Evolutionary conservation across 257 asterid genomes (phyloP), one percentile per base, ranked within the genome.

Genomic region (Solanum okadae): DNA sequence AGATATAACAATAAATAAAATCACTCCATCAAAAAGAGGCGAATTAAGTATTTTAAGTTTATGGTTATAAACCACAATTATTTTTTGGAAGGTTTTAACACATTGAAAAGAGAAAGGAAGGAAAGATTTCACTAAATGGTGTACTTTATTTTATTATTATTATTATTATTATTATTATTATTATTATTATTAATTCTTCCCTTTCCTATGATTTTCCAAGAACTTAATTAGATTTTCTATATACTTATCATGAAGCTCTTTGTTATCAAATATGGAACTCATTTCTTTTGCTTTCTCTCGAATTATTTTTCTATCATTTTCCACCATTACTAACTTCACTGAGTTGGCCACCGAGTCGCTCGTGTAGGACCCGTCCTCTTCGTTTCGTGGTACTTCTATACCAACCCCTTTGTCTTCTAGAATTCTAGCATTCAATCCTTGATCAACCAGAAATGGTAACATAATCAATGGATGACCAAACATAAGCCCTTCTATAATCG

Each of bases 401-500:
- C 91, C 94, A 1, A 87, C 15, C 40, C 86, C 38, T 27, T 85
- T 87, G 4, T 75, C 87, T 2, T 3, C 86, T 27, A 92, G 18
- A 2, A 83, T 34, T 56, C 89, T 38, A 27, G 70, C 81, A 23
- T 52, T 33, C 0, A 61, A 25, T 11, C 91, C 89, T 56, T 91
- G 92, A 20, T 91, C 92, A 0, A 91, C 88, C 31, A 90, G 3
- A 81, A 93, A 93, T 0, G 94, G 91, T 16, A 93, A 59, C 75
- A 89, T 87, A 22, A 93, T 87, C 1, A 93, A n/a, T 0, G 93
- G 91, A 10, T 59, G 89, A 52, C 92, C 91, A n/a, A 63, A 67
- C 70, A 75, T 87, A 6, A 90, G 23, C 15, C 94, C 94, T 85
- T 93, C 94, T 11, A 92, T 84, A 3, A 59, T 56, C 2, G 95